Base-by-base conservation (phyloP, 495 filamentous ascomycete genomes). In the Talaromyces ruber region DNA sequence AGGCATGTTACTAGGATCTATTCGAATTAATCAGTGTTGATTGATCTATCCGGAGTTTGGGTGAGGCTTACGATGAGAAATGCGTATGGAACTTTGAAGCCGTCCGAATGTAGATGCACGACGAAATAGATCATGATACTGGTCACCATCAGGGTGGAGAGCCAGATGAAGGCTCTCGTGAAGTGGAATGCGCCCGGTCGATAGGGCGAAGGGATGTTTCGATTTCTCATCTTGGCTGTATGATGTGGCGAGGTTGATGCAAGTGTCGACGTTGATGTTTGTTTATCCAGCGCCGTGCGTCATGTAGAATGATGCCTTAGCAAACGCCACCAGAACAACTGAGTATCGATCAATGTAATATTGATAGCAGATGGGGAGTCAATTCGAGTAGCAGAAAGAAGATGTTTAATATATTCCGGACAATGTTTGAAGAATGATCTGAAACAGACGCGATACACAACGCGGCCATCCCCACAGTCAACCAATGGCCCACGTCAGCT, bases 111-210 rank as follows among this genome's bases (percentile, higher is more conserved):
- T 30, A 89, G 79, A 63, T 86, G 79, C 65, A 79, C 81, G 59
- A 83, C 79, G 73, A 90, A 90, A 64, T 83, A 83, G 53, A 72
- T 74, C 66, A 88, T 81, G 43, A 88, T 82, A 59, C 74, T 77
- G 29, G 72, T 79, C 63, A 87, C 83, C 29, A 88, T 74, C 59
- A 85, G 34, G 4, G 83, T 72, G 16, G 84, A 82, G 25, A 86
- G 59, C 12, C 86, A 72, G 62, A 79, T 77, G 18, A 75, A 59
- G 45, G 68, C 63, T 29, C 85, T 78, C 39, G 88, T 74, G 50
- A 74, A 59, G 66, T 90, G 83, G 69, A 88, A 90, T 1, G 80
- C 75, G 14, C 86, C 62, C 3, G 74, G 62, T 32, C 82, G 83
- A 67, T 88, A 89, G 26, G 56, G 37, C 30, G 29, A 37, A 9